Conservation (phyloP, 1,284 basidiomycete genomes). For the Rhodofomes roseus region DNA sequence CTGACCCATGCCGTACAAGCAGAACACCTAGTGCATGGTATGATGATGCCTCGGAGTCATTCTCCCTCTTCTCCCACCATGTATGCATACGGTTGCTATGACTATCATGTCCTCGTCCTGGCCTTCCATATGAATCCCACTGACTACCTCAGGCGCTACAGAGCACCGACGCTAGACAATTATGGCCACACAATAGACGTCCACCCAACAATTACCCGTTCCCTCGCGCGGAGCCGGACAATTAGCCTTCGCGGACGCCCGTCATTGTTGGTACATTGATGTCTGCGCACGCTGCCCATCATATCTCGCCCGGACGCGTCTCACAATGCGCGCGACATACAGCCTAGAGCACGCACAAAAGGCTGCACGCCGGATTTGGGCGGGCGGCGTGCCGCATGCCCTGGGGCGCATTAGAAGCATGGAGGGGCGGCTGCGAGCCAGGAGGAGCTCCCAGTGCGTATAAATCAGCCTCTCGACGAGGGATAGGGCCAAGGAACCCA, state of each 20-base stretch:
- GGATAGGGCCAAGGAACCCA: background rate
- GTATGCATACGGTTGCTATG: background rate
- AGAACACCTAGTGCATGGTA: background rate
- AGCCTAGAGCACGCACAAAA: background rate
- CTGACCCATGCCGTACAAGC: background rate
- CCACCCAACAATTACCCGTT: background rate
- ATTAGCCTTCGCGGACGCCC: constrained; percentile 1
- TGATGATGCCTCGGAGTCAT: background rate
- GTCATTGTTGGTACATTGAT: background rate
- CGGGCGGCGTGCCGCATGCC: background rate
- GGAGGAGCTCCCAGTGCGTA: background rate
- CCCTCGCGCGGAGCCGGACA: background rate
- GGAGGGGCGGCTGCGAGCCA: no score
- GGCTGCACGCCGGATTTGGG: background rate
- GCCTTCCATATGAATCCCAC: background rate
- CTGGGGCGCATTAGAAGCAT: background rate
- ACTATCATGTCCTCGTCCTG: background rate
- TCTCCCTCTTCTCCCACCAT: background rate
- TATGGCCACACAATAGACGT: constrained; percentile 1
- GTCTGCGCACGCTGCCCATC: background rate
- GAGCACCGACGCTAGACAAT: background rate
- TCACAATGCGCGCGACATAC: background rate
- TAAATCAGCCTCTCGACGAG: background rate
- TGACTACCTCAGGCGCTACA: background rate
- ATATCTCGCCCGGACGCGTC: background rate